A percentile compares a stretch with the other conserved stretches of the same genome.
Conservation (phyloP, 306 rosid species). For the Prunus salicina region DNA sequence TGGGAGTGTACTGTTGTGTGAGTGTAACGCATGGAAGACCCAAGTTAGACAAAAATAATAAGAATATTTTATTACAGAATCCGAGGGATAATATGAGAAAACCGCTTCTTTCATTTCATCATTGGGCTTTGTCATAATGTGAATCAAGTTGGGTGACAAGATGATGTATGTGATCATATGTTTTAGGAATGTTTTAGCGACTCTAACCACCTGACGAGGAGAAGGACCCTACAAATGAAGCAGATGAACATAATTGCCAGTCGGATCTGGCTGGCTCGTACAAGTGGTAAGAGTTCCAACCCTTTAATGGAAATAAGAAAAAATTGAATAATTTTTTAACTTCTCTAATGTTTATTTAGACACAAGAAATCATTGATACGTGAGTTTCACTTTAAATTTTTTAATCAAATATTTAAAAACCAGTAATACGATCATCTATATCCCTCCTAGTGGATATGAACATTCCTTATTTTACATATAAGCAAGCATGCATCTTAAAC, state of each 20-base stretch:
- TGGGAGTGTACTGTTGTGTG: neutral
- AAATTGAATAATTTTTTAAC: too few species aligned
- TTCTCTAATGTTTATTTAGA: too few species aligned
- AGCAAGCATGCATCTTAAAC: too few species aligned
- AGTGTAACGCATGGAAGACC: neutral
- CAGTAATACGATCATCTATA: too few species aligned
- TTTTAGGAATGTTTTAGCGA: constrained; percentile 23
- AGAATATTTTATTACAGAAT: neutral
- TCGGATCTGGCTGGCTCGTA: too few species aligned
- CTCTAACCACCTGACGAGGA: neutral
- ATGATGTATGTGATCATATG: constrained; percentile 16
- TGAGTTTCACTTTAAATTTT: too few species aligned
- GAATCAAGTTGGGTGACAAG: constrained; percentile 11
- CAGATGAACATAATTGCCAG: neutral
- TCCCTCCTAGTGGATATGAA: too few species aligned
- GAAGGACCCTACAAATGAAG: constrained; percentile 11
- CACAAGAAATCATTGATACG: too few species aligned
- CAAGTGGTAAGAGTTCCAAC: too few species aligned
- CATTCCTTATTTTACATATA: too few species aligned
- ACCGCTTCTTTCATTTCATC: constrained; percentile 16
- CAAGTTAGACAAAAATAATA: constrained; percentile 11
- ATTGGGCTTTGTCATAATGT: constrained; percentile 7
- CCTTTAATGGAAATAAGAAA: too few species aligned
- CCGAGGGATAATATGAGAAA: neutral
- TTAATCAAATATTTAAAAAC: too few species aligned